phyloP scores from a whole-genome alignment of 495 filamentous ascomycete genomes.

The Aspergillus sclerotiicarbonarius region DNA sequence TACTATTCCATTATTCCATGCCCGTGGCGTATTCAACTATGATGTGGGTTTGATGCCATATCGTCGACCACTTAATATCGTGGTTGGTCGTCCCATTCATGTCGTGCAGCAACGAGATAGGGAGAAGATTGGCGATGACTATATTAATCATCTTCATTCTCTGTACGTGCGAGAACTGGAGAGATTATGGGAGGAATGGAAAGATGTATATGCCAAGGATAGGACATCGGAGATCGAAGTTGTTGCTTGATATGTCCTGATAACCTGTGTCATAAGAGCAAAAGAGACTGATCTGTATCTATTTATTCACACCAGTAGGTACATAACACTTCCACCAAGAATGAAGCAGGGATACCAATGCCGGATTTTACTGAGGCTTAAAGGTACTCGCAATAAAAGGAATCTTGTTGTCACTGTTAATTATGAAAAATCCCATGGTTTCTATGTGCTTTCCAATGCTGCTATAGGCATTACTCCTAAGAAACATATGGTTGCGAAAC shows the following conservation, averaged over 20 bases:
- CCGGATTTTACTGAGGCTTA: no score
- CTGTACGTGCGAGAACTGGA: slow-evolving; percentile 75
- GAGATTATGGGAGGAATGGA: slow-evolving; percentile 84
- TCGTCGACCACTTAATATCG: slow-evolving; percentile 78
- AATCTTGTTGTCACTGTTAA: no score
- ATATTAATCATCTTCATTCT: slow-evolving; percentile 77
- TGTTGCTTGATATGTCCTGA: slow-evolving; percentile 55
- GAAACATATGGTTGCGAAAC: no score
- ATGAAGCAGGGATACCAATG: no score
- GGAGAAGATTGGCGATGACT: slow-evolving; percentile 60
- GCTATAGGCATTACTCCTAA: no score
- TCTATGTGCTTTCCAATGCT: no score
- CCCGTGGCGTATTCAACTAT: slow-evolving; percentile 93
- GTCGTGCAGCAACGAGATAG: slow-evolving; percentile 56
- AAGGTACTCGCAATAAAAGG: no score
- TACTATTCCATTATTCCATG: slow-evolving; percentile 87
- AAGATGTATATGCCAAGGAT: slow-evolving; percentile 76
- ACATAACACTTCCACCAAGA: no score
- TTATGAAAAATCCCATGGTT: no score
- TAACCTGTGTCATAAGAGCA: not conserved
- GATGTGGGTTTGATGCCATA: slow-evolving; percentile 96
- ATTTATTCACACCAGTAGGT: no score
- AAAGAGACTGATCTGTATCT: not conserved
- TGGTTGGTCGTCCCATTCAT: slow-evolving; percentile 77
- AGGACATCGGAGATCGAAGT: slow-evolving; percentile 74